Evolutionary conservation across 768 basidiomycete species (phyloP), one percentile per base, ranked within the genome.

Genomic region (Xerocomus potaroensis): DNA sequence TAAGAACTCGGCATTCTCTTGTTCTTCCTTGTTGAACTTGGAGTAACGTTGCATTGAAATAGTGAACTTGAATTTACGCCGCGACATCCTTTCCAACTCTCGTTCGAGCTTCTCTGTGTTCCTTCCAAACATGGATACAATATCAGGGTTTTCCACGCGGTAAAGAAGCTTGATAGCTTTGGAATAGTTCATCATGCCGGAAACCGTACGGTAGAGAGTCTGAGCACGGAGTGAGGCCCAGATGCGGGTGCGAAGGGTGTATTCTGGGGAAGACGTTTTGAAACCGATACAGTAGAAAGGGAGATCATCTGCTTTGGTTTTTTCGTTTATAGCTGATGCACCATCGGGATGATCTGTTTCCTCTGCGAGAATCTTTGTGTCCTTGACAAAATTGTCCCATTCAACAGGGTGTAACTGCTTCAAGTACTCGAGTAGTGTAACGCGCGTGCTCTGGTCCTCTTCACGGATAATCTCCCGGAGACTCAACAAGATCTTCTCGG

Each of bases 101-200:
- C 91, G 83, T 69, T 98, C 96, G 33, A 99, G 79, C 48, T 85
- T 81, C 63, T 98, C 95, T 8, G 96, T 96, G 72, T 95, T 97
- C 5, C 95, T 94, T 32, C 90, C 92, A 69, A 97, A 95, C 50
- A 81, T 80, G 63, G 97, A 92, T 2, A 99, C 96, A 46, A 97
- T 87, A 65, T 92, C 91, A 8, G 96, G 96, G 68, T 97, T 98
- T 71, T 98, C 96, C 51, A 99, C 95, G 29, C 96, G 90, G 68
- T 98, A 98, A 16, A 98, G 79, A 30, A 99, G 79, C 69, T 99
- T 99, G 83, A 99, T 95, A 21, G 96, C 96, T 72, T 99, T 99
- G 60, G 92, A 88, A 71, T 99, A 99, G 73, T 99, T 98, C 96
- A 99, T 98, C 91, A 99, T 97, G 51, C 96, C 96, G 5, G 96